phyloP scores from a whole-genome alignment of 352 stramenopile species.

The Phytophthora vignae region DNA sequence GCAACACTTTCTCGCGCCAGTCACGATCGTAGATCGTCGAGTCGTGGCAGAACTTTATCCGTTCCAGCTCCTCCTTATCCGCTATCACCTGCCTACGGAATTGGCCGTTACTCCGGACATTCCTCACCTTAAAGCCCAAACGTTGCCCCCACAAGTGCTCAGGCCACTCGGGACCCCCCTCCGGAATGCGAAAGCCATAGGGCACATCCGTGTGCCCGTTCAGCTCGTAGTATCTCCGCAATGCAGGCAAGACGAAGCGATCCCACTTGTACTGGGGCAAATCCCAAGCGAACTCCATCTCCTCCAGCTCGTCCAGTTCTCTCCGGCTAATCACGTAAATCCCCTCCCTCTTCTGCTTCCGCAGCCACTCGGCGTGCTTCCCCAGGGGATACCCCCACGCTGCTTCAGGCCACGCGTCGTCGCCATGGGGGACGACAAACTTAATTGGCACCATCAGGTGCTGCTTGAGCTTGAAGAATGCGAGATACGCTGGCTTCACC shows the following conservation, averaged over 20 bases:
- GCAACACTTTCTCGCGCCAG: conserved; percentile 51
- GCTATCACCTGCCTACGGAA: conserved; percentile 22
- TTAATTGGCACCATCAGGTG: no score
- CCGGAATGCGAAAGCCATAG: conserved; percentile 29
- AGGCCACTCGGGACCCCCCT: conserved; percentile 23
- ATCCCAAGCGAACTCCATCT: conserved; percentile 14
- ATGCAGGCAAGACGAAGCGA: conserved; percentile 12
- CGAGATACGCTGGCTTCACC: no score
- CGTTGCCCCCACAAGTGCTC: conserved; percentile 25
- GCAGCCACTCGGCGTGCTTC: neutral
- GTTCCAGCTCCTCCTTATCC: conserved; percentile 31
- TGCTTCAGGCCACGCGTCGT: conserved; percentile 4
- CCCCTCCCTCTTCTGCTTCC: neutral
- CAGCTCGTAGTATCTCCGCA: conserved; percentile 25
- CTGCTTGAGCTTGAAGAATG: no score
- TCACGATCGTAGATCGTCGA: conserved; percentile 35
- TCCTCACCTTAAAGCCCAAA: conserved; percentile 19
- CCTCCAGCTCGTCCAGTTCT: conserved; percentile 8
- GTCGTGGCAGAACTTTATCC: conserved; percentile 45
- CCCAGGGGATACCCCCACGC: conserved; percentile 12
- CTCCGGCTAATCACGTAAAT: neutral
- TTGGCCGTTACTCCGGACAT: no score
- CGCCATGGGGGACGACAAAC: neutral
- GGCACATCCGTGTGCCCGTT: conserved; percentile 41
- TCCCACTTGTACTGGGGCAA: conserved; percentile 18